phyloP scores from a whole-genome alignment of 805 yeast genomes.

The Metschnikowia bowlesiae region DNA sequence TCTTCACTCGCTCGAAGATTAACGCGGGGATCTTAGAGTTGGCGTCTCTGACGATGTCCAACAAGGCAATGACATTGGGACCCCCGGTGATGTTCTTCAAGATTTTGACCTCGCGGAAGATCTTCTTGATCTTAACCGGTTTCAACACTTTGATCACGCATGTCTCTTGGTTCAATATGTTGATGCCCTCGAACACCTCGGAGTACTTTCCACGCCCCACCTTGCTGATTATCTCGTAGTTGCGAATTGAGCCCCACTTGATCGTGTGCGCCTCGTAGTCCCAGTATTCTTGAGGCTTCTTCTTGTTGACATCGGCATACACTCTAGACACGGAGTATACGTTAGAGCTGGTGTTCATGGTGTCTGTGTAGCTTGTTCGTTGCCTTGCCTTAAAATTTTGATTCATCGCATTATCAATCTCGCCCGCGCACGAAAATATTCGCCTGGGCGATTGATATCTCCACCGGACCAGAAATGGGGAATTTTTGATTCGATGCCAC shows the following conservation, averaged over 20 bases:
- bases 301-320: slow-evolving; percentile 68
- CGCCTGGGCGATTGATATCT: too few relatives aligned
- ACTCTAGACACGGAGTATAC: slow-evolving; percentile 44
- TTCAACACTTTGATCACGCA: slow-evolving; percentile 87
- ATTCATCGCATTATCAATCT: slow-evolving; percentile 11
- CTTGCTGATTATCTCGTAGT: slow-evolving; percentile 75
- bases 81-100: slow-evolving; percentile 82
- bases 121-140: slow-evolving; percentile 90
- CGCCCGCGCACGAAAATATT: slow-evolving; percentile 8
- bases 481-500: too few relatives aligned
- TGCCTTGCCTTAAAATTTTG: slow-evolving; percentile 6
- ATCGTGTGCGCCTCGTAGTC: slow-evolving; percentile 66
- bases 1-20: slow-evolving; percentile 78
- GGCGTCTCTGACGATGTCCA: slow-evolving; percentile 80
- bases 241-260: slow-evolving; percentile 38
- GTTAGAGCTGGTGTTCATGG: slow-evolving; percentile 13
- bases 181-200: slow-evolving; percentile 88
- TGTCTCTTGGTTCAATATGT: slow-evolving; percentile 52
- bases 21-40: slow-evolving; percentile 80
- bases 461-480: too few relatives aligned
- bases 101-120: slow-evolving; percentile 83
- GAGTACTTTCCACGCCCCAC: slow-evolving; percentile 93
- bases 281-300: slow-evolving; percentile 73
- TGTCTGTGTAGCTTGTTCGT: slow-evolving; percentile 1
- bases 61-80: slow-evolving; percentile 70